Evolutionary conservation across 129 eudicot genomes (phyloP).

Genomic region (Artemisia argyi): DNA sequence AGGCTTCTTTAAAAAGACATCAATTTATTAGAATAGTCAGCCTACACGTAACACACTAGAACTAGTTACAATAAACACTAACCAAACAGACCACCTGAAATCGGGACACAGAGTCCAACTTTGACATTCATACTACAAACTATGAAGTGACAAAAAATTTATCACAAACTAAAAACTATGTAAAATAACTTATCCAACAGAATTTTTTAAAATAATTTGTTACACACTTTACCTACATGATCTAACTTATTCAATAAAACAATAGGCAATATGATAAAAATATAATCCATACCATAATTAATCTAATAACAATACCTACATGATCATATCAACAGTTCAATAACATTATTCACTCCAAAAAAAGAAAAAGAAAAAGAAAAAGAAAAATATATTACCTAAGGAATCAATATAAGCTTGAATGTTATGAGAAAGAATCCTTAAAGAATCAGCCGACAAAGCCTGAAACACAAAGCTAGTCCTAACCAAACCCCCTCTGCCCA

Average conservation of each 20-base stretch:
- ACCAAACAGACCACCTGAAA: background rate
- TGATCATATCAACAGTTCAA: background rate
- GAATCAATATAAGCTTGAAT: slow-evolving; percentile 64
- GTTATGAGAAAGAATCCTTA: slow-evolving; percentile 46
- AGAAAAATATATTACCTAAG: slow-evolving; percentile 51
- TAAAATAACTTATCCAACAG: too few species aligned
- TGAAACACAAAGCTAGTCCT: slow-evolving; percentile 61
- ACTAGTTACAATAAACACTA: background rate
- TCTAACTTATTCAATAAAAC: too few species aligned
- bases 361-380: too few species aligned
- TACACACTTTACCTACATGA: too few species aligned
- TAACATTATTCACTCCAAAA: background rate
- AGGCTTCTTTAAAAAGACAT: background rate
- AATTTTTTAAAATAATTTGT: too few species aligned
- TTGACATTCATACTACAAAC: too few species aligned
- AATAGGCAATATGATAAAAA: too few species aligned
- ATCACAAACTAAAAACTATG: background rate
- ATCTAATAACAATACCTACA: too few species aligned
- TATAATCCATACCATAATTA: too few species aligned
- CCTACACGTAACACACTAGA: background rate
- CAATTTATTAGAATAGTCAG: background rate
- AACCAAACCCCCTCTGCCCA: slow-evolving; percentile 21
- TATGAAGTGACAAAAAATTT: too few species aligned
- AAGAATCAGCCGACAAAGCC: slow-evolving; percentile 37
- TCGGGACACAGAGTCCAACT: slow-evolving; percentile 6